These are phyloP conservation scores for Populus pruinosa DNA, from an alignment of 345 rosid species.

Conservation along the genomic window DNA sequence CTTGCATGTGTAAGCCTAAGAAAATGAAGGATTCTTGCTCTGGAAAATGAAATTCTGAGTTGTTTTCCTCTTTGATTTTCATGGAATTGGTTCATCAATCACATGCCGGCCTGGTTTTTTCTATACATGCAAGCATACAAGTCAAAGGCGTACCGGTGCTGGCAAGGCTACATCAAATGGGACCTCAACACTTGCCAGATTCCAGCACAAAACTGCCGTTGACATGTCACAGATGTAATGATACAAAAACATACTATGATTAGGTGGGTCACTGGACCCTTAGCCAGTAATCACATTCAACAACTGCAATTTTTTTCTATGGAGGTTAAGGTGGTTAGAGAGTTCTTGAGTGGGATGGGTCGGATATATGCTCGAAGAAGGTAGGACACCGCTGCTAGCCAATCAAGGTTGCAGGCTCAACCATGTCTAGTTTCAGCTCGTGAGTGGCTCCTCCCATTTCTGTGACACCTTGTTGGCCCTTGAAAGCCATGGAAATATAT, in stretches of 20 bases:
- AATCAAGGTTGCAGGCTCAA: not conserved
- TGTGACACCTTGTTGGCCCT: not conserved
- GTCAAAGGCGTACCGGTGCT: not conserved
- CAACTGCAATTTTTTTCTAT: not conserved
- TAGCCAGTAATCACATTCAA: not conserved
- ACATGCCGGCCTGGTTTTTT: constrained; percentile 4
- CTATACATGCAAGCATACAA: not conserved
- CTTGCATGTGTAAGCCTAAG: not conserved
- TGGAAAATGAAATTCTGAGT: not conserved
- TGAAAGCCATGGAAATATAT: not conserved
- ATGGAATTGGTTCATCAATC: not conserved
- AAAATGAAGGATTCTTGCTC: not conserved
- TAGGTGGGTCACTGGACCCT: not conserved
- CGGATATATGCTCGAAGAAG: not conserved
- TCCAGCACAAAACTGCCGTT: not conserved
- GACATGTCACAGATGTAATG: not conserved
- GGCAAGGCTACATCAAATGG: not conserved
- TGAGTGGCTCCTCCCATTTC: not conserved
- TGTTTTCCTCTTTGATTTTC: not conserved
- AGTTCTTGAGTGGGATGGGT: not conserved
- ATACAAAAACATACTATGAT: too few relatives aligned
- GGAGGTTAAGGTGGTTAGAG: not conserved
- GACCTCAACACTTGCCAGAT: not conserved
- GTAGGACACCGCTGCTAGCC: not conserved
- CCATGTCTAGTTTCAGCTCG: not conserved